Evolutionary conservation across 495 filamentous ascomycete genomes (phyloP).

Genomic region (Aspergillus ostianus): DNA sequence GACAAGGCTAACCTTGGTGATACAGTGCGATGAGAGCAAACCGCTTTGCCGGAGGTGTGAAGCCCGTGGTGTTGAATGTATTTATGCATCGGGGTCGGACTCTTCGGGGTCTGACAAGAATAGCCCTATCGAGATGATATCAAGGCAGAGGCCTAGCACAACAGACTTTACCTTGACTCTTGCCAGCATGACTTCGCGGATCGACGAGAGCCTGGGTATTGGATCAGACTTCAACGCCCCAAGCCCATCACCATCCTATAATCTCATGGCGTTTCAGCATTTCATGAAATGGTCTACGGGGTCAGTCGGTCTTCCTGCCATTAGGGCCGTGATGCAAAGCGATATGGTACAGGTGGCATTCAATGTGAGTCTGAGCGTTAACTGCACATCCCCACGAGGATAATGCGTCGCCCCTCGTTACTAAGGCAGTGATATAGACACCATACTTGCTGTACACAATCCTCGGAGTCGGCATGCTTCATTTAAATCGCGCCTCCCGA

Average conservation of each 20-base stretch:
- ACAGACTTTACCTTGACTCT: constrained; percentile 21
- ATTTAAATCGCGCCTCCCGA: constrained; percentile 35
- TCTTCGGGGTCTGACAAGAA: not conserved
- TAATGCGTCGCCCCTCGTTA: not conserved
- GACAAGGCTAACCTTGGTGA: not conserved
- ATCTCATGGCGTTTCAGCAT: constrained; percentile 30
- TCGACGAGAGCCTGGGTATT: constrained; percentile 14
- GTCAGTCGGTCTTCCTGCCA: constrained; percentile 27
- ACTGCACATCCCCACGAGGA: not conserved
- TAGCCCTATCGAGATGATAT: not conserved
- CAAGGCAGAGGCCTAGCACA: not conserved
- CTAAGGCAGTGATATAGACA: constrained; percentile 23
- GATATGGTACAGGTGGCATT: constrained; percentile 42
- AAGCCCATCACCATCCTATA: constrained; percentile 9
- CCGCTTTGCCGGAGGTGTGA: constrained; percentile 32
- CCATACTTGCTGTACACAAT: constrained; percentile 45
- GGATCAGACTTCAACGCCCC: constrained; percentile 1
- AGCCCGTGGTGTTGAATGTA: constrained; percentile 29
- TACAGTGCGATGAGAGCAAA: constrained; percentile 38
- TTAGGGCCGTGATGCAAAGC: constrained; percentile 33
- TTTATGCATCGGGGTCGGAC: constrained; percentile 14
- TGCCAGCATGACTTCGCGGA: constrained; percentile 14
- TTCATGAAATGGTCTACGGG: constrained; percentile 32
- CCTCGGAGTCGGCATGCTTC: constrained; percentile 38
- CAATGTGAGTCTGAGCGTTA: constrained; percentile 23